Percentiles rank a stretch among this genome's conserved stretches.
Conservation (phyloP, 768 basidiomycete genomes). For the Suillus fuscotomentosus region DNA sequence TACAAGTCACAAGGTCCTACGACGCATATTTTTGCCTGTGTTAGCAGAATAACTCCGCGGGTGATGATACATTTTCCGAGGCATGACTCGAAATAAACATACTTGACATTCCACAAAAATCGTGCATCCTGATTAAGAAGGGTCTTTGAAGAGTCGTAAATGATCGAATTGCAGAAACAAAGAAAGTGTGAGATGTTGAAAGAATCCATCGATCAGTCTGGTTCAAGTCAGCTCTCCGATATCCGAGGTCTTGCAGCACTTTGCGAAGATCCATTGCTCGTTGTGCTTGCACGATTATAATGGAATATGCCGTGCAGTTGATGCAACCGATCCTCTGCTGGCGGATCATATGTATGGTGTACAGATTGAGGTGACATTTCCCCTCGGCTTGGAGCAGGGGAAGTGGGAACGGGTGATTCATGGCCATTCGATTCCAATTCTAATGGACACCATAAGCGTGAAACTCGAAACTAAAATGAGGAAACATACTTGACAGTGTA, state of each 20-base stretch:
- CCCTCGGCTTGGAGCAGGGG: conserved; percentile 30
- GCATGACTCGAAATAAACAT: not conserved
- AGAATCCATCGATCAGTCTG: conserved; percentile 20
- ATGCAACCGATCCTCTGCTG: conserved; percentile 65
- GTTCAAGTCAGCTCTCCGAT: conserved; percentile 14
- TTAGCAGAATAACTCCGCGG: not conserved
- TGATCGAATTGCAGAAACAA: conserved; percentile 1
- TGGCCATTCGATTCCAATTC: conserved; percentile 61
- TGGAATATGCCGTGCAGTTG: conserved; percentile 81
- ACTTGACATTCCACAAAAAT: conserved; percentile 11
- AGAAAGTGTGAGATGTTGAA: conserved; percentile 17
- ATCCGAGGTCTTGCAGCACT: conserved; percentile 11
- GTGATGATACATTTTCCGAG: not conserved
- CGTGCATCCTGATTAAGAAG: conserved; percentile 27
- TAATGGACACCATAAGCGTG: conserved; percentile 26
- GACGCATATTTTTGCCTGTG: not conserved
- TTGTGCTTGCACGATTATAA: conserved; percentile 66
- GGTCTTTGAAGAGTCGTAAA: conserved; percentile 20
- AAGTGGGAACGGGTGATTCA: conserved; percentile 28
- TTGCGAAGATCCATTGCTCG: conserved; percentile 41
- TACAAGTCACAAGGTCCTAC: not conserved
- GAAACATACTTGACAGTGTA: conserved; percentile 64
- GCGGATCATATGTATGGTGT: conserved; percentile 29
- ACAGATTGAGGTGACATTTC: conserved; percentile 36
- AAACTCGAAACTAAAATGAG: not conserved